phyloP scores from a whole-genome alignment of 306 rosid genomes.

The Cucurbita maxima region DNA sequence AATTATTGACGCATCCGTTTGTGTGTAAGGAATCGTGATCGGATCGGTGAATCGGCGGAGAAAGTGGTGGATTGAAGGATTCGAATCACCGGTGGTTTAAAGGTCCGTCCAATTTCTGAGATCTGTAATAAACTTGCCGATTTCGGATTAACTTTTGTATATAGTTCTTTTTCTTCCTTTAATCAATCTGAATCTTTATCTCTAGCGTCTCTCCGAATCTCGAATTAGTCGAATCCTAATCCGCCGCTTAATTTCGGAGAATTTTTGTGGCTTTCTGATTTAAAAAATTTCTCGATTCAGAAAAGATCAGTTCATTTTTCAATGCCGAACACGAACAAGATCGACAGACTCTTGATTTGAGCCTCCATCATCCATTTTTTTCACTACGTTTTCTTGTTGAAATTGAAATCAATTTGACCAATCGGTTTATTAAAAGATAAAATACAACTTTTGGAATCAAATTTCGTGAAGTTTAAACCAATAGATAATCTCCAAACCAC shows the following conservation, averaged over 20 bases:
- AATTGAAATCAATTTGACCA: not conserved
- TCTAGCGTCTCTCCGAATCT: not conserved
- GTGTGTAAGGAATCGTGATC: constrained; percentile 17
- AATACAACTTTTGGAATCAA: not conserved
- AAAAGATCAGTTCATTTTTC: not conserved
- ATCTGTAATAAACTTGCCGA: constrained; percentile 7
- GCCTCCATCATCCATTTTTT: too few relatives aligned
- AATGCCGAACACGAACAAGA: too few relatives aligned
- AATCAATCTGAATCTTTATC: not conserved
- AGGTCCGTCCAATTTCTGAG: not conserved
- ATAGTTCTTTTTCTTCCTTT: not conserved
- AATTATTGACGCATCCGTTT: constrained; percentile 63
- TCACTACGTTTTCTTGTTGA: too few relatives aligned
- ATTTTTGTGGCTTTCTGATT: not conserved
- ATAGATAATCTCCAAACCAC: not conserved
- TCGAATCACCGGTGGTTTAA: not conserved
- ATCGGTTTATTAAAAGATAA: not conserved
- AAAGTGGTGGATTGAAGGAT: not conserved
- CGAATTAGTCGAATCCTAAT: not conserved
- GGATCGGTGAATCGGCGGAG: not conserved
- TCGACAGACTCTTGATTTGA: too few relatives aligned
- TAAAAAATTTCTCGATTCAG: not conserved
- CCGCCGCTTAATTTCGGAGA: not conserved
- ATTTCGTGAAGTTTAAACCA: not conserved
- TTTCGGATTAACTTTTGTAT: constrained; percentile 2